Evolutionary conservation across 352 stramenopile species (phyloP).

Genomic region (Pythium sp.): DNA sequence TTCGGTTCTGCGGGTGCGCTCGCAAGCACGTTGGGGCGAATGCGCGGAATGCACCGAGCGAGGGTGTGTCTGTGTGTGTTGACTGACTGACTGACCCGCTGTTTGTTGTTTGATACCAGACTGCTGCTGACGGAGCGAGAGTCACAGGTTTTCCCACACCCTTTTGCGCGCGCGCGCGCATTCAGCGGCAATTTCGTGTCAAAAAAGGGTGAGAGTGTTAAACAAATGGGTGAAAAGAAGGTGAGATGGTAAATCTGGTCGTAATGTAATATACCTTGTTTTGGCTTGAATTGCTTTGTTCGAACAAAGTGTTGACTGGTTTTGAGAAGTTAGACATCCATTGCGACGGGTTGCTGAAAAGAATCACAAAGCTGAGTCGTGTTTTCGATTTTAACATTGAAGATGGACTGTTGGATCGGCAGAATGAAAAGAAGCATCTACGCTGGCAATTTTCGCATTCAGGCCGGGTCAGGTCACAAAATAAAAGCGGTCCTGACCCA

Average conservation of each 20-base stretch:
- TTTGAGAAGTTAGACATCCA: not conserved
- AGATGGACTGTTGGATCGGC: slow-evolving; percentile 1
- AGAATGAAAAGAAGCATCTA: slow-evolving; percentile 9
- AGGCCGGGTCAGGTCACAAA: not conserved
- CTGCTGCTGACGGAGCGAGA: slow-evolving; percentile 1
- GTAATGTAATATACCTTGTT: not conserved
- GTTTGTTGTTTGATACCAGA: not conserved
- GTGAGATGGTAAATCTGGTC: not conserved
- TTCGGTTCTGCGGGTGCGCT: slow-evolving; percentile 9
- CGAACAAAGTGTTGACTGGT: not conserved
- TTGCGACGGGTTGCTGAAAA: not conserved
- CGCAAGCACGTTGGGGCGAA: not conserved
- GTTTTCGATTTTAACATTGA: not conserved
- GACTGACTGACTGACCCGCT: not conserved
- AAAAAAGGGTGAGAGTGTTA: not conserved
- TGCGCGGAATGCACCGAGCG: not conserved
- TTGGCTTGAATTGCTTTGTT: not conserved
- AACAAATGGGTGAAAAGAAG: not conserved
- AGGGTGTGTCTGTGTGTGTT: not conserved
- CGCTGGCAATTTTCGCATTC: slow-evolving; percentile 6
- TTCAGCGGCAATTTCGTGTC: not conserved
- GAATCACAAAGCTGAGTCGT: not conserved
- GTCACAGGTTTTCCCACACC: slow-evolving; percentile 5
- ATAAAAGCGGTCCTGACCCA: too few species aligned
- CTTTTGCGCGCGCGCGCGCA: not conserved